phyloP scores from a whole-genome alignment of 257 asterid species.

The Nicotiana attenuata region DNA sequence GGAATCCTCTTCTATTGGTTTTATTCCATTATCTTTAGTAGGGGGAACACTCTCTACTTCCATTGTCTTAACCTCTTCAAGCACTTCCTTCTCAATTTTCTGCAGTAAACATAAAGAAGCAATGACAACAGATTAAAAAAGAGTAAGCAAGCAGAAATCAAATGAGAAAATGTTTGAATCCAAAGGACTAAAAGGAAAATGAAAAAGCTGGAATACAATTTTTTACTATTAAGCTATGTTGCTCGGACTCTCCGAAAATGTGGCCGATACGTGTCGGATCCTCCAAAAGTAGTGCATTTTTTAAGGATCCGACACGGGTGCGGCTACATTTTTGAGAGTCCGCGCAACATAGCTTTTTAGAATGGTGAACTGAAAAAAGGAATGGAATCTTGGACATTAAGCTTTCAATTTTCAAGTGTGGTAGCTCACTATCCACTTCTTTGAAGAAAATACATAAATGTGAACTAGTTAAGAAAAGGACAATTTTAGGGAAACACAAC shows the following conservation, averaged over 20 bases:
- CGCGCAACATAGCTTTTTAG: not conserved
- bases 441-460: not conserved
- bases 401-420: not conserved
- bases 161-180: not conserved
- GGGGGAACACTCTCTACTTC: slow-evolving; percentile 30
- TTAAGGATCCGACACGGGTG: no score
- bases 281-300: no score
- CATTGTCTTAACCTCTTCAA: slow-evolving; percentile 32
- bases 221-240: no score
- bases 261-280: no score
- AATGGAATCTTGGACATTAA: not conserved
- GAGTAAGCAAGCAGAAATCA: not conserved
- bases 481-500: not conserved
- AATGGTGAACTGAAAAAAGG: not conserved
- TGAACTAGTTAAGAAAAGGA: not conserved
- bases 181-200: not conserved
- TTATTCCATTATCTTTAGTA: slow-evolving; percentile 23
- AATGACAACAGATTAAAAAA: not conserved
- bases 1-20: slow-evolving; percentile 28
- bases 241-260: no score
- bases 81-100: slow-evolving; percentile 49
- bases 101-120: slow-evolving; percentile 18
- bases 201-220: not conserved
- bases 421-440: not conserved
- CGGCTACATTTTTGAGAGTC: no score